Base-by-base conservation (phyloP, 768 basidiomycete species). In the Mycena albidolilacea region DNA sequence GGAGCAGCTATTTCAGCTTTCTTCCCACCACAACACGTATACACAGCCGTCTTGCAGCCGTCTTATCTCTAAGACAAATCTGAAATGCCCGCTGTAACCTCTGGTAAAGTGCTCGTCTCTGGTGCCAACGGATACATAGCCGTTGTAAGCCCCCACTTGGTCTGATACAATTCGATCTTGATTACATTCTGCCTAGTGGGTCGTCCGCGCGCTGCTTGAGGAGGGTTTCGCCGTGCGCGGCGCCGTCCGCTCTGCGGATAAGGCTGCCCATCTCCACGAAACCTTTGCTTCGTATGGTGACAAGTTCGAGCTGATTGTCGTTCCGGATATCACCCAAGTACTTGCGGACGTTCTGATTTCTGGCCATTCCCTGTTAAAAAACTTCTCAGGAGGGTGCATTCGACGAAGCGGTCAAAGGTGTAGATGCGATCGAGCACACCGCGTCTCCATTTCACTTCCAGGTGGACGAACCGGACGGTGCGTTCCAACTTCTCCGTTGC, bases 101-200 rank as follows among this genome's bases (percentile, higher is more conserved):
- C 82, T n/a, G 78, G 78, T 15, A 82, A 80, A 74, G 76, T 90
- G 38, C 87, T 91, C 43, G 89, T 91, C 58, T 84, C 89, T 0
- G 90, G 90, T 19, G 90, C 89, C 14, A 90, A 88, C 74, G 90
- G 90, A 35, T 92, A 84, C 79, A 84, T 92, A 63, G 90, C 89
- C 19, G 80, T 84, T 7, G 70, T 71, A 38, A 1, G 64, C 15
- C 46, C 46, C 46, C 12, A 54, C 62, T 19, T 12, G 11, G 11
- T 6, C 21, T 5, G n/a, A 9, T 41, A 2, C 41, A 5, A 43
- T 43, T 9, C 46, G 7, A 39, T 1, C 52, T 50, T 54, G 9
- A n/a, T 9, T 0, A 14, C 17, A 35, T 39, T 38, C 5, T 2
- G 43, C 38, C 7, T 12, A 75, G 73, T 92, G 91, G 90, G 83